A percentile compares a stretch with the other conserved stretches of the same genome.
Evolutionary conservation across 2,329 filamentous ascomycete genomes (phyloP).

Genomic region (Ophidiomyces ophidiicola): DNA sequence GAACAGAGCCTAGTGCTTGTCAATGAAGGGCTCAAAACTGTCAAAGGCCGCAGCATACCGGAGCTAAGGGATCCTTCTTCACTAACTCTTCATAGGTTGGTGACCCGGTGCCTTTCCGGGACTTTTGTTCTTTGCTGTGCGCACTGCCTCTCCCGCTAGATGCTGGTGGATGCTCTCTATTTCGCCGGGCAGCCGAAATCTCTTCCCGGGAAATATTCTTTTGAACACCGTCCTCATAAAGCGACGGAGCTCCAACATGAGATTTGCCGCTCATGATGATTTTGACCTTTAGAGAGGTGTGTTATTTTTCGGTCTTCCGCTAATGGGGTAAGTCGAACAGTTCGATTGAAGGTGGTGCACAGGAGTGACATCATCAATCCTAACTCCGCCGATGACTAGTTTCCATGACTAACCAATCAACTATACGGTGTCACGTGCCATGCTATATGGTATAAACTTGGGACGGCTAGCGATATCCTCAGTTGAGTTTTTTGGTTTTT

Average conservation of each 20-base stretch:
- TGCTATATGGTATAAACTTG: too few species aligned
- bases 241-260: conserved; percentile 51
- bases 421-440: too few species aligned
- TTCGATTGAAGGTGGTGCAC: too few species aligned
- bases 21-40: neutral
- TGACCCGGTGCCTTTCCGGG: conserved; percentile 47
- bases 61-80: conserved; percentile 46
- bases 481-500: too few species aligned
- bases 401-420: too few species aligned
- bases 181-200: conserved; percentile 45
- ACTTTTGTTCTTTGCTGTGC: conserved; percentile 13
- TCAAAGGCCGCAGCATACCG: conserved; percentile 40
- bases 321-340: too few species aligned
- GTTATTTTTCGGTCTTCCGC: too few species aligned
- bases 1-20: conserved; percentile 28
- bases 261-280: conserved; percentile 43
- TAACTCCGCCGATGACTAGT: too few species aligned
- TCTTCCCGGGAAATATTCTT: conserved; percentile 48
- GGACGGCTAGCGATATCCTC: too few species aligned
- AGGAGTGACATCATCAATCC: too few species aligned
- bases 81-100: conserved; percentile 14
- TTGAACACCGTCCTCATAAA: conserved; percentile 72
- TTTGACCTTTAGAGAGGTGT: neutral
- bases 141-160: conserved; percentile 14
- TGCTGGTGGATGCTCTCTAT: conserved; percentile 55